Base-by-base conservation (phyloP, 805 yeast species). In the Wickerhamiella australiensis region DNA sequence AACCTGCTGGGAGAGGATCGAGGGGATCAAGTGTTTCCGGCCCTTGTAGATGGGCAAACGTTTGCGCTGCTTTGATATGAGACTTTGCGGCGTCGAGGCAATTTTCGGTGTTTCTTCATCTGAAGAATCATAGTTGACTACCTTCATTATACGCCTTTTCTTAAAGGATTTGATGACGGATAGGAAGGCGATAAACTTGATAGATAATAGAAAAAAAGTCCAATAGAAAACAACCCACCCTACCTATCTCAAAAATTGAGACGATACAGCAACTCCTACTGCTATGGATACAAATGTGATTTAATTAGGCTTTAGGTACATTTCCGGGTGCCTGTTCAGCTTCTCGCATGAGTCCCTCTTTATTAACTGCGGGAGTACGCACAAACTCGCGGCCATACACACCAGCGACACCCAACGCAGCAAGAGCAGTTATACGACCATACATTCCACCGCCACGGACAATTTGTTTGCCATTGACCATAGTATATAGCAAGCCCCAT, bases 31-130 rank as follows among this genome's bases (percentile, higher is more conserved):
- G 48, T 77, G 73, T 41, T 76, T 79, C 57, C 77, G 77, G 53
- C 84, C 85, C 56, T 75, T 78, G 64, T 73, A 86, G 23, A 88
- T 85, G 0, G 96, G 96, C 41, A 88, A 70, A 0, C 73, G 68
- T 55, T 74, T 62, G 52, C 95, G 68, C 1, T 73, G 63, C 38
- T 71, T 66, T 3, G 79, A 66, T 13, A 85, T 3, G 52, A 53
- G 0, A 79, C 71, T 17, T 29, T 38, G 42, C 12, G 45, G 37
- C 3, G 23, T 23, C 22, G 47, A 23, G 7, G 33, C 33, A 15
- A 41, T n/a, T 37, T 35, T 31, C 33, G 51, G 47, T 20, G 25
- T 18, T 18, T 53, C 54, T 21, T 44, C 53, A 15, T 56, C 53
- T 12, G 33, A 31, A 12, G 55, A 56, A 42, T 44, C 47, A 35